Conservation (phyloP, 257 asterid species). For the Voacanga thouarsii region DNA sequence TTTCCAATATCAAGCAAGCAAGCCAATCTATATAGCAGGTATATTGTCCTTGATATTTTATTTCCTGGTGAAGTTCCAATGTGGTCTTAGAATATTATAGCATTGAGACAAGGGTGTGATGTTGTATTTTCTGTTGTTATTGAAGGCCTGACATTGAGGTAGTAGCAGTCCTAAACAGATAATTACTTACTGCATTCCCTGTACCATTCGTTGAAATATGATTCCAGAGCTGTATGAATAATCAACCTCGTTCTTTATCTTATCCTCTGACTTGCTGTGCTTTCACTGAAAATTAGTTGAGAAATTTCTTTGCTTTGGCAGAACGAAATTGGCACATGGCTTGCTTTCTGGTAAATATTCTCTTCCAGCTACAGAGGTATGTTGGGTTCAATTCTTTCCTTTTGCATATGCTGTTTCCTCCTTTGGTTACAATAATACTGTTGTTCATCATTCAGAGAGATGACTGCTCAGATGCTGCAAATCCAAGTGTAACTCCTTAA, state of each 20-base stretch:
- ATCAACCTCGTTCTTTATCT: neutral
- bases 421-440: constrained; percentile 14
- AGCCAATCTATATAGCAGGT: too few relatives aligned
- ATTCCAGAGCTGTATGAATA: neutral
- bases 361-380: constrained; percentile 65
- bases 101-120: neutral
- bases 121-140: neutral
- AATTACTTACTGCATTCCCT: neutral
- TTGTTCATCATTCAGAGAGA: constrained; percentile 39
- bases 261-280: neutral
- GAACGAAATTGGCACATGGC: constrained; percentile 94
- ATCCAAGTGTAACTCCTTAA: neutral
- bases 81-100: neutral
- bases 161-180: neutral
- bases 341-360: constrained; percentile 95
- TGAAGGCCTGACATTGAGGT: neutral
- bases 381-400: constrained; percentile 15
- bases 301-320: constrained; percentile 31
- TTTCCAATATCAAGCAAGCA: too few relatives aligned
- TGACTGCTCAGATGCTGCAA: constrained; percentile 30
- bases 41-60: neutral
- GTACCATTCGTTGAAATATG: neutral
- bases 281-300: neutral
- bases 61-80: neutral
- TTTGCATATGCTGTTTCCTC: constrained; percentile 1